Conservation (phyloP, 2,329 filamentous ascomycete species). For the Claviceps paspali region DNA sequence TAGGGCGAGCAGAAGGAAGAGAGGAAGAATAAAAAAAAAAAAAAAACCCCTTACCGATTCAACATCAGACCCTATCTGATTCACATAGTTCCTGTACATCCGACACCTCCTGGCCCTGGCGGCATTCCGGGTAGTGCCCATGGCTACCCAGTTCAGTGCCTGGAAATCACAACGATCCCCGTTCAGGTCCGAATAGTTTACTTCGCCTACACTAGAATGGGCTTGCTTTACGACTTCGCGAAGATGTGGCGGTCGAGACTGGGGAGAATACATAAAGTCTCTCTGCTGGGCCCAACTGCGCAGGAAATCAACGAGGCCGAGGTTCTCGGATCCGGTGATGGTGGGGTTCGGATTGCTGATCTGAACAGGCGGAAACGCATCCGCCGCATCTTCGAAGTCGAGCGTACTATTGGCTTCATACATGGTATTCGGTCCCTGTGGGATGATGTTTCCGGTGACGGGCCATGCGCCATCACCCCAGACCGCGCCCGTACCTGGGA, state of each 20-base stretch:
- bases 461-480: background rate
- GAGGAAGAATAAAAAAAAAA: background rate
- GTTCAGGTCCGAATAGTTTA: conserved; percentile 31
- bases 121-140: conserved; percentile 33
- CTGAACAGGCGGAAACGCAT: conserved; percentile 8
- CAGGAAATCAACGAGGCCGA: conserved; percentile 34
- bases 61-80: conserved; percentile 29
- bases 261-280: conserved; percentile 12
- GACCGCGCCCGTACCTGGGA: background rate
- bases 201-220: conserved; percentile 8
- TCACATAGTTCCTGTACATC: conserved; percentile 44
- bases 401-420: background rate
- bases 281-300: conserved; percentile 29
- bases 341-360: conserved; percentile 20
- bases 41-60: conserved; percentile 36
- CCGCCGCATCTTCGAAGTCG: background rate
- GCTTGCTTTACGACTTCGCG: conserved; percentile 19
- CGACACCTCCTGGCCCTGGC: conserved; percentile 31
- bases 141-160: conserved; percentile 39
- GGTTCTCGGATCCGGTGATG: conserved; percentile 33
- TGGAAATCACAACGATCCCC: conserved; percentile 44
- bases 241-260: conserved; percentile 13
- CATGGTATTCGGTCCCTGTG: conserved; percentile 1
- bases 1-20: too few species aligned
- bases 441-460: background rate